These are phyloP conservation scores for Starmerella gropengiesseri DNA, from an alignment of 805 yeast species.

Conservation along the genomic window DNA sequence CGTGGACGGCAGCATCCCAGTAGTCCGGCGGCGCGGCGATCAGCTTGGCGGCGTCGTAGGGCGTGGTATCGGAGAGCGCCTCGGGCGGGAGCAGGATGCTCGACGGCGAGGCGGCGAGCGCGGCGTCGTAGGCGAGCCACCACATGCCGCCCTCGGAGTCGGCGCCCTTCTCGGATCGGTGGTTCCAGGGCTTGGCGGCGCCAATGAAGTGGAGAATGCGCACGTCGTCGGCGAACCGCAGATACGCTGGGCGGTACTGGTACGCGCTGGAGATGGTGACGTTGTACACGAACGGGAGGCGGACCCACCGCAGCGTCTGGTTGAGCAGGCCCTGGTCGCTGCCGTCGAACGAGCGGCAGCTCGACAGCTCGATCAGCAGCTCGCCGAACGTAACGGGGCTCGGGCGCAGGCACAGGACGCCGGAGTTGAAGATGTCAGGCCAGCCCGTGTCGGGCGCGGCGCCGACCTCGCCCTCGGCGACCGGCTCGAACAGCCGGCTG, in stretches of 20 bases:
- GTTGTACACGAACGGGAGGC: slow-evolving; percentile 71
- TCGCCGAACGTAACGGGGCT: slow-evolving; percentile 33
- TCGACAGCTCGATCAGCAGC: slow-evolving; percentile 30
- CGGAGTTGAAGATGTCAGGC: slow-evolving; percentile 84
- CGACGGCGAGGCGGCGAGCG: not conserved
- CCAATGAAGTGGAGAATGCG: slow-evolving; percentile 35
- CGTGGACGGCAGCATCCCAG: slow-evolving; percentile 23
- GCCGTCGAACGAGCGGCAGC: slow-evolving; percentile 58
- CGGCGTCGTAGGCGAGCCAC: slow-evolving; percentile 10
- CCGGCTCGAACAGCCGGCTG: slow-evolving; percentile 22
- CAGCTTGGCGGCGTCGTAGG: slow-evolving; percentile 7
- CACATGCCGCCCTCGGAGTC: slow-evolving; percentile 1
- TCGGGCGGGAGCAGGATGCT: not conserved
- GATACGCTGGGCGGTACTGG: slow-evolving; percentile 62
- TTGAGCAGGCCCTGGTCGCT: slow-evolving; percentile 88
- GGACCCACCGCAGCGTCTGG: slow-evolving; percentile 49
- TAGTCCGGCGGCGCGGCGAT: slow-evolving; percentile 20
- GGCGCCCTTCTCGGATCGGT: not conserved
- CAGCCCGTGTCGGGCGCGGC: slow-evolving; percentile 78
- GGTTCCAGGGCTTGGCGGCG: slow-evolving; percentile 32
- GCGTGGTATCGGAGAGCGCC: not conserved
- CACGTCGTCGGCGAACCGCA: slow-evolving; percentile 38
- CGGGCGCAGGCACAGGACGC: slow-evolving; percentile 57
- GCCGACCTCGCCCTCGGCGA: slow-evolving; percentile 21
- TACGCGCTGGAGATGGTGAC: slow-evolving; percentile 54